These are phyloP conservation scores for Coprinopsis sp. DNA, from an alignment of 768 basidiomycete genomes.

Conservation along the genomic window DNA sequence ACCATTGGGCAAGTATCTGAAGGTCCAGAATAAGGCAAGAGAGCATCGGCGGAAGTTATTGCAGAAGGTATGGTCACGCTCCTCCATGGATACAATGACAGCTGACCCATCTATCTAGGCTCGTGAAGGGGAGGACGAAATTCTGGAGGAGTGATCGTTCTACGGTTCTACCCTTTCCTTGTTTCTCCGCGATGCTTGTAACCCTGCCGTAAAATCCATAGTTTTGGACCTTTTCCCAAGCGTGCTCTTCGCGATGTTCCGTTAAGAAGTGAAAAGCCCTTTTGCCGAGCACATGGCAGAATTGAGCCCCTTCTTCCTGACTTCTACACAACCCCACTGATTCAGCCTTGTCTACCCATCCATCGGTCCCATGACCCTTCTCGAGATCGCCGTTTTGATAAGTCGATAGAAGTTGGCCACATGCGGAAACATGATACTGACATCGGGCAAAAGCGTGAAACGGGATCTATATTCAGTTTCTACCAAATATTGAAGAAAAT, in stretches of 20 bases:
- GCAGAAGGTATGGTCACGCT: slow-evolving; percentile 55
- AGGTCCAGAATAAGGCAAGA: slow-evolving; percentile 74
- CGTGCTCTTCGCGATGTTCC: too few relatives aligned
- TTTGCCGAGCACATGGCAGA: too few relatives aligned
- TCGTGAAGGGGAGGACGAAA: slow-evolving; percentile 64
- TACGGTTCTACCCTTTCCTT: not conserved
- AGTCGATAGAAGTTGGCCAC: too few relatives aligned
- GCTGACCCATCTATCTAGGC: slow-evolving; percentile 40
- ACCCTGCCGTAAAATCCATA: not conserved
- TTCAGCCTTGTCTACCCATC: not conserved
- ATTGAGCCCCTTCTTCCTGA: not conserved
- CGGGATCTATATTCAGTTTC: not conserved
- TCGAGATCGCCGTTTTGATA: too few relatives aligned
- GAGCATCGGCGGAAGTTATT: slow-evolving; percentile 66
- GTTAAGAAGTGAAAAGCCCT: too few relatives aligned
- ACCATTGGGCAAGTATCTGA: slow-evolving; percentile 79
- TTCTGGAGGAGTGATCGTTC: slow-evolving; percentile 45
- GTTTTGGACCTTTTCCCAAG: too few relatives aligned
- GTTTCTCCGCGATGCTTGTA: not conserved
- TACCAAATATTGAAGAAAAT: slow-evolving; percentile 76
- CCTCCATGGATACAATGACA: not conserved
- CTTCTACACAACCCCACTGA: not conserved
- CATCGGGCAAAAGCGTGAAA: too few relatives aligned
- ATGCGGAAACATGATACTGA: too few relatives aligned
- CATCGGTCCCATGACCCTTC: too few relatives aligned